Conservation (phyloP, 306 rosid genomes). For the Fragaria ananassa region DNA sequence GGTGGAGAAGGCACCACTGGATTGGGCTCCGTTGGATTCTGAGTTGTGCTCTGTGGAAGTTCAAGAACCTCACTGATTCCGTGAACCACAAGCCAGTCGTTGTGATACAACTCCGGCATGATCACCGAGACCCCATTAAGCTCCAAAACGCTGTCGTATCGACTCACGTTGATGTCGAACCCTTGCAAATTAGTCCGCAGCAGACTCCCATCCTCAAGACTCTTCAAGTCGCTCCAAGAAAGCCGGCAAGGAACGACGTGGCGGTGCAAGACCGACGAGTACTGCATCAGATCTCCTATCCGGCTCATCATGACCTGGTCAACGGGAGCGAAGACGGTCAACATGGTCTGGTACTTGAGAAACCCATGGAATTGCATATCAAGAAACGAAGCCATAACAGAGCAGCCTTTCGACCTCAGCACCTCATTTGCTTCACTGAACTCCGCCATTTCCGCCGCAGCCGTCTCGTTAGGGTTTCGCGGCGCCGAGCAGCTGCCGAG, state of each 20-base stretch:
- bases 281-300: constrained; percentile 18
- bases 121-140: constrained; percentile 37
- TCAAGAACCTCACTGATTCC: constrained; percentile 34
- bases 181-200: constrained; percentile 37
- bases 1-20: constrained; percentile 2
- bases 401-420: constrained; percentile 36
- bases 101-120: constrained; percentile 36
- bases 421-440: constrained; percentile 13
- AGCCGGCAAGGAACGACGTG: constrained; percentile 58
- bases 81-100: constrained; percentile 42
- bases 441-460: neutral
- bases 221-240: constrained; percentile 38
- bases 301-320: constrained; percentile 28
- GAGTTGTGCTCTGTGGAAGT: neutral
- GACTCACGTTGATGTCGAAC: constrained; percentile 31
- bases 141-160: constrained; percentile 19
- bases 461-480: neutral
- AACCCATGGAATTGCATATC: constrained; percentile 34
- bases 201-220: constrained; percentile 28
- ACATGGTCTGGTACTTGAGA: constrained; percentile 9
- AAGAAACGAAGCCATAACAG: constrained; percentile 40
- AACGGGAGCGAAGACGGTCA: constrained; percentile 43
- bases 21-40: no score
- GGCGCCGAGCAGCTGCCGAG: constrained; percentile 8
- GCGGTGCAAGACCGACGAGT: constrained; percentile 31